Evolutionary conservation across 2,329 filamentous ascomycete genomes (phyloP), one percentile per base, ranked within the genome.

Genomic region (Fusarium foetens): DNA sequence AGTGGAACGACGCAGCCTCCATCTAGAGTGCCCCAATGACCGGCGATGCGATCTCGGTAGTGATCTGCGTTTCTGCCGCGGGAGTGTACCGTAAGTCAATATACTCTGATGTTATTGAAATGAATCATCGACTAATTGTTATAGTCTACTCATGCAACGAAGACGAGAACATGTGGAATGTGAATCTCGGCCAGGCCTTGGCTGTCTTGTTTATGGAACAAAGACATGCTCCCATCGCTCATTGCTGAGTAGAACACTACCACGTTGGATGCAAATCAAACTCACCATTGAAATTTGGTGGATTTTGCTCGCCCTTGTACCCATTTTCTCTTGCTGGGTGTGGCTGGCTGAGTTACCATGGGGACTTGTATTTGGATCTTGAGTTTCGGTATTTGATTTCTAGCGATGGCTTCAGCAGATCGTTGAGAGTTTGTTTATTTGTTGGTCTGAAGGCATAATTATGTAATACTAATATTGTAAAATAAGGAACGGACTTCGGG

Each of bases 21-120:
- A 91, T 64, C 85, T 93, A 13, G 88, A 92, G 71, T 92, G 90
- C 73, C 92, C 91, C 8, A 89, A 88, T 61, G 83, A 89, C 69
- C 80, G 81, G 59, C 81, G 84, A 17, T 91, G 89, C 67, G 88
- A 90, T 68, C 77, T 91, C 35, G 84, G 88, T 8, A 90, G 87
- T 67, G 89, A 91, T 74, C 76, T 88, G 51, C 82, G 84, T 33
- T 91, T 91, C 79, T 91, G 89, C 73, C 81, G 88, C 41, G 88
- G 89, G 5, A 90, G 86, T 61, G 86, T 91, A 0, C 84, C 83
- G 88, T 90, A 78, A 63, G 85, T 81, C n/a, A n/a, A 27, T 9
- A 6, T 13, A 13, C 11, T 9, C 14, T 21, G 8, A n/a, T 33
- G 12, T 8, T 1, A 4, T 19, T 11, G 29, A 51, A 21, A 35